Conservation (phyloP, 768 basidiomycete genomes). For the Amanita pallidorosea region DNA sequence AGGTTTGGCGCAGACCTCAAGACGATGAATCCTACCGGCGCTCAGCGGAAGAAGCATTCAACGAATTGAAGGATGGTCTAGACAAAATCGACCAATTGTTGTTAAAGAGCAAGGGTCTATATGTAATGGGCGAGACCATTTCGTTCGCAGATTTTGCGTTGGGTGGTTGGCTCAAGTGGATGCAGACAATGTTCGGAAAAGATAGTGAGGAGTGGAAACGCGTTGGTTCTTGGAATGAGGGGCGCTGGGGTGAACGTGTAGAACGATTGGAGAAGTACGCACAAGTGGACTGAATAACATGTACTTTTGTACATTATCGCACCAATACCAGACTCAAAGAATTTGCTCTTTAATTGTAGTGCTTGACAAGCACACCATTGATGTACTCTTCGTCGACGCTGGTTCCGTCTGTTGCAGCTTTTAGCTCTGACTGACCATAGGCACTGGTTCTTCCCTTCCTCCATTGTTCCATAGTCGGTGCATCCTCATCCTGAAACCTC, state of each 20-base stretch:
- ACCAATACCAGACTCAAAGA: too few relatives aligned
- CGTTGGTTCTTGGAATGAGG: slow-evolving; percentile 1
- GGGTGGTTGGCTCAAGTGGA: neutral
- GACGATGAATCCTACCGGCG: slow-evolving; percentile 18
- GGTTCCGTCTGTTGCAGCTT: slow-evolving; percentile 21
- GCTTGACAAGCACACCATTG: slow-evolving; percentile 43
- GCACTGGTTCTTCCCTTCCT: slow-evolving; percentile 37
- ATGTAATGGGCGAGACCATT: slow-evolving; percentile 17
- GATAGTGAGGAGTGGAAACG: slow-evolving; percentile 5
- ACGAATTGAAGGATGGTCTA: slow-evolving; percentile 21
- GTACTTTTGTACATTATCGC: neutral
- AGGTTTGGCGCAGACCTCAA: slow-evolving; percentile 25
- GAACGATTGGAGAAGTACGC: slow-evolving; percentile 1
- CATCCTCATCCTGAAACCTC: slow-evolving; percentile 25
- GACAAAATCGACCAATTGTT: slow-evolving; percentile 17
- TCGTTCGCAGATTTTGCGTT: slow-evolving; percentile 1
- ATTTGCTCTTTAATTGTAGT: slow-evolving; percentile 33
- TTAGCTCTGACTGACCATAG: slow-evolving; percentile 39
- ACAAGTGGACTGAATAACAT: neutral
- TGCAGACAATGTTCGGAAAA: neutral
- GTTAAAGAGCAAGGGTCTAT: slow-evolving; percentile 6
- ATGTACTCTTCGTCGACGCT: slow-evolving; percentile 46
- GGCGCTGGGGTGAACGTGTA: neutral
- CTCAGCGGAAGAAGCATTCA: slow-evolving; percentile 20
- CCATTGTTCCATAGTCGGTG: slow-evolving; percentile 44